Conservation (phyloP, 2,329 filamentous ascomycete species). For the Blastomyces emzantsi region DNA sequence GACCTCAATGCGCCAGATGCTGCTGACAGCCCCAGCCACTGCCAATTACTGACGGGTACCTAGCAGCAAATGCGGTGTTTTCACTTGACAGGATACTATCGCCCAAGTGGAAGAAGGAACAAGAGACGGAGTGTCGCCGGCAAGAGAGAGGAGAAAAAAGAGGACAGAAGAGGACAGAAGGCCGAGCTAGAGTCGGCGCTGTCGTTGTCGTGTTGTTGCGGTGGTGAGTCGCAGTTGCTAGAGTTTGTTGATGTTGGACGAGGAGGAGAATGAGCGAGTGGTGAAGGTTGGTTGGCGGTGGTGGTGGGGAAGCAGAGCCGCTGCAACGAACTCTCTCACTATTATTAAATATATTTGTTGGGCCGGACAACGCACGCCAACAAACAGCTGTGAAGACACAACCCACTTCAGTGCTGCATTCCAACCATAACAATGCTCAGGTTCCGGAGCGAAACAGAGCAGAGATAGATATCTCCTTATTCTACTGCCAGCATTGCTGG, state of each 20-base stretch:
- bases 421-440: not conserved
- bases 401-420: not conserved
- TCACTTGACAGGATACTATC: not conserved
- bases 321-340: not conserved
- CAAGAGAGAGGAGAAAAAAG: not conserved
- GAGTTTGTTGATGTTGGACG: not conserved
- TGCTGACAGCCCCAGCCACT: slow-evolving; percentile 23
- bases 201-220: not conserved
- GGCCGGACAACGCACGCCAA: not conserved
- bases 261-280: not conserved
- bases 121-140: not conserved
- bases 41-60: not conserved
- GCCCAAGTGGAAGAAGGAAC: not conserved
- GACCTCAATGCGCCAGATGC: slow-evolving; percentile 34
- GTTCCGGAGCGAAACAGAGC: not conserved
- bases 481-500: not conserved
- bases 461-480: not conserved
- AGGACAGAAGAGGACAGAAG: not conserved
- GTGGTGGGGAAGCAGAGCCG: slow-evolving; percentile 3
- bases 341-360: too few species aligned
- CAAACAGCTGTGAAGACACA: not conserved
- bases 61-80: not conserved
- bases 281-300: not conserved
- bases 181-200: not conserved
- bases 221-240: not conserved